Percentiles rank a stretch among this genome's conserved stretches.
Conservation (phyloP, 306 rosid genomes). For the Medicago ruthenica region DNA sequence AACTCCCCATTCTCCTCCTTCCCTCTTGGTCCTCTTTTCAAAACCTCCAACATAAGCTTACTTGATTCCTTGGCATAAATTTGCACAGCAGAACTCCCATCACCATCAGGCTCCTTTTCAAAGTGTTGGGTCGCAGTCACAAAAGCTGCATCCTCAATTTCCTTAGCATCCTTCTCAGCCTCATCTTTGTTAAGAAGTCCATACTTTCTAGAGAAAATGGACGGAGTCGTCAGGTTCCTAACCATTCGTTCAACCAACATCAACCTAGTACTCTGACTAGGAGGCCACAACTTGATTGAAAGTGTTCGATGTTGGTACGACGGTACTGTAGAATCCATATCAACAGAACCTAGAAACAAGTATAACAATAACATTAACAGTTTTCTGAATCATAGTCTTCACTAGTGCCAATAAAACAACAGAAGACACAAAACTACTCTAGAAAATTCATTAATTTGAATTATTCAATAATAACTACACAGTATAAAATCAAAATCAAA, state of each 20-base stretch:
- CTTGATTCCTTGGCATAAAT: constrained; percentile 92
- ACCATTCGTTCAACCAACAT: constrained; percentile 77
- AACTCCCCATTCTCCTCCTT: constrained; percentile 60
- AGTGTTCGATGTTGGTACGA: constrained; percentile 59
- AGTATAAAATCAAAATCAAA: constrained; percentile 12
- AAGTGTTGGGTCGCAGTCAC: constrained; percentile 70
- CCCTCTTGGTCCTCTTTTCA: constrained; percentile 75
- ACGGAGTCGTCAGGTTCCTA: constrained; percentile 80
- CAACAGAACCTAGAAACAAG: constrained; percentile 51
- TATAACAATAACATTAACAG: constrained; percentile 11
- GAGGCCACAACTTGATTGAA: constrained; percentile 85
- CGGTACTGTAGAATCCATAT: constrained; percentile 64
- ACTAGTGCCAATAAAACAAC: not conserved
- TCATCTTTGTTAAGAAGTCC: constrained; percentile 79
- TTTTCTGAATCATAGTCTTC: not conserved
- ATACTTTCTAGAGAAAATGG: constrained; percentile 83
- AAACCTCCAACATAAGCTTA: constrained; percentile 81
- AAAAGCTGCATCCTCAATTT: constrained; percentile 72
- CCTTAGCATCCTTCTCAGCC: constrained; percentile 74
- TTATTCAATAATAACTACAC: not conserved
- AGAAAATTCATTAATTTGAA: not conserved
- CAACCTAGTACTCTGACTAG: constrained; percentile 82
- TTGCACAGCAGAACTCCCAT: constrained; percentile 88
- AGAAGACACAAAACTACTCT: constrained; percentile 12
- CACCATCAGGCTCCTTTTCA: constrained; percentile 82